phyloP scores from a whole-genome alignment of 805 yeast genomes.

The Kodamaea leandrae region DNA sequence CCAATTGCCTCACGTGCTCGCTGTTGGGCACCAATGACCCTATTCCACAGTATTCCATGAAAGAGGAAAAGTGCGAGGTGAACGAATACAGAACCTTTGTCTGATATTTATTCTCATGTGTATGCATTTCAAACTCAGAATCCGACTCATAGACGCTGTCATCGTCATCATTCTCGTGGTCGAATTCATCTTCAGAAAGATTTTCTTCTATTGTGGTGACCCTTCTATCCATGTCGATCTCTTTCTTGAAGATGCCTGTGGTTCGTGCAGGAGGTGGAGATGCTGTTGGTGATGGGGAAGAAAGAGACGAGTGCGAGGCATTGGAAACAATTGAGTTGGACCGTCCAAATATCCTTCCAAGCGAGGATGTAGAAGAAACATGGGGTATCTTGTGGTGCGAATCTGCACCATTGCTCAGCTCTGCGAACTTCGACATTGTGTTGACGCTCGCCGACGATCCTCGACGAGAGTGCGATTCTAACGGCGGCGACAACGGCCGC shows the following conservation, averaged over 20 bases:
- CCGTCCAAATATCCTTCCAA: background rate
- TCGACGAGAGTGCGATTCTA: background rate
- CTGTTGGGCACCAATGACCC: slow-evolving; percentile 14
- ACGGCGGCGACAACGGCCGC: background rate
- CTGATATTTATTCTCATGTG: slow-evolving; percentile 23
- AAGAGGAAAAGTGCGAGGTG: slow-evolving; percentile 24
- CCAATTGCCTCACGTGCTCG: slow-evolving; percentile 19
- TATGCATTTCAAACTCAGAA: slow-evolving; percentile 27
- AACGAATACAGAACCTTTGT: slow-evolving; percentile 14
- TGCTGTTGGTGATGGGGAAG: background rate
- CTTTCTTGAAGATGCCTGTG: slow-evolving; percentile 9
- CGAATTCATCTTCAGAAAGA: slow-evolving; percentile 12
- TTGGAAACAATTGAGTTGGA: background rate
- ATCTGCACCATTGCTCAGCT: no score
- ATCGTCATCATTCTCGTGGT: slow-evolving; percentile 11
- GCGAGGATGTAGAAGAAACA: background rate
- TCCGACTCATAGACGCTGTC: slow-evolving; percentile 11
- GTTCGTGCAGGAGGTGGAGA: background rate
- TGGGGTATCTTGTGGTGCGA: background rate
- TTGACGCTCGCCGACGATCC: background rate
- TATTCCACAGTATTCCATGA: slow-evolving; percentile 39
- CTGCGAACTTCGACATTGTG: no score
- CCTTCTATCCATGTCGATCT: background rate
- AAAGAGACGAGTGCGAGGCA: slow-evolving; percentile 1
- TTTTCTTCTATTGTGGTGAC: slow-evolving; percentile 31